Evolutionary conservation across 2,329 filamentous ascomycete species (phyloP).

Genomic region (Claviceps spartinae): DNA sequence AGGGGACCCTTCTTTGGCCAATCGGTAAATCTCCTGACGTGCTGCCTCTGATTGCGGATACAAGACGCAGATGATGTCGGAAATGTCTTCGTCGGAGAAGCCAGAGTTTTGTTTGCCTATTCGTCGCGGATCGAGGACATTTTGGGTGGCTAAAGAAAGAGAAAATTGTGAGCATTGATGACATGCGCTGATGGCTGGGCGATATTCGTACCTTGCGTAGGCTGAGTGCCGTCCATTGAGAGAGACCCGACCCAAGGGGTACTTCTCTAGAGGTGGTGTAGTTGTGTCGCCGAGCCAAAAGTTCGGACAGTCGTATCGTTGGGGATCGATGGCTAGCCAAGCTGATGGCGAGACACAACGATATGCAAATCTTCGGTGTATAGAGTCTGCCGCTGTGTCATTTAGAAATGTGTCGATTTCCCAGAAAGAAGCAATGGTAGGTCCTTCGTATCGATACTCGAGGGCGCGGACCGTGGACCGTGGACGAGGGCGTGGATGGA

Average conservation of each 20-base stretch:
- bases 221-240: constrained; percentile 32
- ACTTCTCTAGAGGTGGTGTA: background rate
- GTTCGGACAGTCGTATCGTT: background rate
- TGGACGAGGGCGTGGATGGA: background rate
- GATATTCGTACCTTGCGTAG: constrained; percentile 25
- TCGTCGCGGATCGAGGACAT: constrained; percentile 64
- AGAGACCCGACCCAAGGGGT: constrained; percentile 12
- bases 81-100: constrained; percentile 67
- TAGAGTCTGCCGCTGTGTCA: background rate
- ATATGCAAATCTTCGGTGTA: background rate
- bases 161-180: background rate
- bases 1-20: constrained; percentile 33
- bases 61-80: constrained; percentile 81
- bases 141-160: constrained; percentile 10
- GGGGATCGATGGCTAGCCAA: background rate
- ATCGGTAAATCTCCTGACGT: constrained; percentile 49
- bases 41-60: constrained; percentile 65
- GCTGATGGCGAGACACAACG: background rate
- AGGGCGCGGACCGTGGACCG: background rate
- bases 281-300: background rate
- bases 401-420: background rate
- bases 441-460: background rate
- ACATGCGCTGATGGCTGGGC: background rate
- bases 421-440: background rate
- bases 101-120: constrained; percentile 70